Evolutionary conservation across 208 protist species (phyloP), one percentile per base, ranked within the genome.

Genomic region (Tritrichomonas musculus): DNA sequence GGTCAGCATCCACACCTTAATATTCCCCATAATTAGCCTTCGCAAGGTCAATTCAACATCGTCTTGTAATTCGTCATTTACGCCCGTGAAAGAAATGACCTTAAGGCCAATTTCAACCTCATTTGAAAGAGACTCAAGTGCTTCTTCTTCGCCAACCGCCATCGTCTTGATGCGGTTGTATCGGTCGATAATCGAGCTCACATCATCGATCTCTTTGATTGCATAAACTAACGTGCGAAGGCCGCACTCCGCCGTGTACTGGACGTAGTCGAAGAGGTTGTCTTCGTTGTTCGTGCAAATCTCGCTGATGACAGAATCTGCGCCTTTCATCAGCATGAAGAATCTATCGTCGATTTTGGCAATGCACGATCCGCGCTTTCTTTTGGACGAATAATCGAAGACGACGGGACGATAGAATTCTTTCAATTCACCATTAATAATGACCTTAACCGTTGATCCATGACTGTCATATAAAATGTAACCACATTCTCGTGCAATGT

Each of bases 1-100:
- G n/a, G 98, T 99, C 49, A 99, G 92, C 95, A 99, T 97, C 98
- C 98, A 99, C n/a, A 99, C 94, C 33, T 98, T 96, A 72, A 99
- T 97, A 17, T 94, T 95, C 3, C 97, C 97, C 39, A 60, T 4
- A 22, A 60, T 69, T 41, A 98, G 94, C 17, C 39, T 94, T 0
- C 53, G 57, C 88, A 97, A 96, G 1, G 96, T 94, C 27, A 95
- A 55, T 22, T 96, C 94, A 41, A 99, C 98, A 69, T 95, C 95
- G 9, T 98, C 97, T 95, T 99, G 99, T 64, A 99, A 95, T 94
- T 97, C 97, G 95, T 96, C 94, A 41, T 95, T 94, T 14, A 96
- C 82, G 22, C 82, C 93, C 0, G 72, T 93, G 49, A 93, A 92
- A 27, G 69, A 93, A 36, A 95, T 41, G 55, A 95, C 64, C 53